Evolutionary conservation across 352 stramenopile species (phyloP).

Genomic region (Thalassiosira hispida): DNA sequence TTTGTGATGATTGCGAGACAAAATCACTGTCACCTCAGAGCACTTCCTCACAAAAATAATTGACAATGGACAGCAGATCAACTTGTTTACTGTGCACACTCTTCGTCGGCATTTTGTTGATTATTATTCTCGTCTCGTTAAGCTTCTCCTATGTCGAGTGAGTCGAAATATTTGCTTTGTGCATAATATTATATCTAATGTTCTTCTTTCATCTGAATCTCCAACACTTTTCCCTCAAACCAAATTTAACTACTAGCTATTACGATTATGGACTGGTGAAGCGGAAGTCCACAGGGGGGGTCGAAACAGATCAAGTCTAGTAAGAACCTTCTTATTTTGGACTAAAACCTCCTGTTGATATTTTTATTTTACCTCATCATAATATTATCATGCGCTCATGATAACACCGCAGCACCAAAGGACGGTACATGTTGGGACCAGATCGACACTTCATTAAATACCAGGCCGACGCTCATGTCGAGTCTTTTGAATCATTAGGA

Average conservation of each 20-base stretch:
- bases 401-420: conserved; percentile 36
- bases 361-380: not conserved
- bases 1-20: too few species aligned
- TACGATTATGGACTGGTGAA: conserved; percentile 69
- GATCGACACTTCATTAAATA: conserved; percentile 67
- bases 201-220: not conserved
- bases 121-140: conserved; percentile 67
- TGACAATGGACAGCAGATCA: not conserved
- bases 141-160: conserved; percentile 65
- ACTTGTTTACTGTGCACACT: not conserved
- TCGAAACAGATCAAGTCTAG: conserved; percentile 30
- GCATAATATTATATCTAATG: not conserved
- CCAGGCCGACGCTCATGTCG: conserved; percentile 52
- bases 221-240: not conserved
- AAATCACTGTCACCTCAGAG: too few species aligned
- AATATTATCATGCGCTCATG: not conserved
- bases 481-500: conserved; percentile 42
- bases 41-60: too few species aligned
- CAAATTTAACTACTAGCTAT: conserved; percentile 36
- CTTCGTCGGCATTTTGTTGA: conserved; percentile 36
- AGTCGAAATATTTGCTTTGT: not conserved
- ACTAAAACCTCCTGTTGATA: not conserved
- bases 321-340: conserved; percentile 7
- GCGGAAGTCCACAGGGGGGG: conserved; percentile 51
- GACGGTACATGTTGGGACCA: conserved; percentile 57